Evolutionary conservation across 306 rosid species (phyloP).

Genomic region (Castanea sativa): DNA sequence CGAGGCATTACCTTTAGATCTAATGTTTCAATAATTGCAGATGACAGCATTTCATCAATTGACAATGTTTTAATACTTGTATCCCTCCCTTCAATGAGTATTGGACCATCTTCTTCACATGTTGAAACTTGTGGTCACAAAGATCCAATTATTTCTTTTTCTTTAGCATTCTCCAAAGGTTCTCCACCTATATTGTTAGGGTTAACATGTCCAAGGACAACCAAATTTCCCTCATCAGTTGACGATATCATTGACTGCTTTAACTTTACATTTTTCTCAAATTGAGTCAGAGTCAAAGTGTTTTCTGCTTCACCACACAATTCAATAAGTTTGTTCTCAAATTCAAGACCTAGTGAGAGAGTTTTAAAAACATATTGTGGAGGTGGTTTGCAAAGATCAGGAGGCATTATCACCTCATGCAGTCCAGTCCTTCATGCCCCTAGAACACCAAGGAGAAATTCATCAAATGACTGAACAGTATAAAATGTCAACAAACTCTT

Average conservation of each 20-base stretch:
- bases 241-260: constrained; percentile 23
- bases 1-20: constrained; percentile 42
- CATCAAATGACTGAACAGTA: constrained; percentile 17
- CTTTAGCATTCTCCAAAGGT: constrained; percentile 38
- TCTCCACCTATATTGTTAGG: constrained; percentile 15
- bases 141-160: constrained; percentile 48
- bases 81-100: too few species aligned
- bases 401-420: constrained; percentile 40
- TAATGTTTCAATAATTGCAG: constrained; percentile 26
- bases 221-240: constrained; percentile 21
- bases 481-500: constrained; percentile 10
- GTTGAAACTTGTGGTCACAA: constrained; percentile 46
- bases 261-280: constrained; percentile 42
- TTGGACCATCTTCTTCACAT: neutral
- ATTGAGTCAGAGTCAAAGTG: constrained; percentile 32
- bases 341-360: constrained; percentile 56
- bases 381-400: constrained; percentile 66
- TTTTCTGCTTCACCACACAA: constrained; percentile 43
- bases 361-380: constrained; percentile 67
- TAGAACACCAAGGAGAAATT: constrained; percentile 31
- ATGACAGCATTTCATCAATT: too few species aligned
- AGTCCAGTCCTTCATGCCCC: constrained; percentile 69
- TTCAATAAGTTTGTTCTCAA: constrained; percentile 43
- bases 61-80: too few species aligned
- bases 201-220: constrained; percentile 23